Base-by-base conservation (phyloP, 257 asterid genomes). In the Plectranthus barbatus region DNA sequence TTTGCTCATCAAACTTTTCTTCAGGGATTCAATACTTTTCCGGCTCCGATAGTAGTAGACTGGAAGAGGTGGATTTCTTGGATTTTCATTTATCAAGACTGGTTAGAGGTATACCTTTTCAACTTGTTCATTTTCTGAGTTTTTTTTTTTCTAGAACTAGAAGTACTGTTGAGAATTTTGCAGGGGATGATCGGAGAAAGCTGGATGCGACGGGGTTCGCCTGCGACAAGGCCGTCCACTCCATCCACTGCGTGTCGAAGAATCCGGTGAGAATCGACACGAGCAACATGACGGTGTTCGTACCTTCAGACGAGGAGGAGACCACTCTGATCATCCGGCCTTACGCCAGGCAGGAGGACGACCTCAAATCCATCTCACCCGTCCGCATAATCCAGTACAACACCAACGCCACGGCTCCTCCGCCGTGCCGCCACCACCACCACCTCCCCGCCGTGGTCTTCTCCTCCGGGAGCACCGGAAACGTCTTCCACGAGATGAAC, bases 391-490 rank as follows among this genome's bases (percentile, higher is more conserved):
- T 44, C 24, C 75, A 26, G 2, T 64, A 65, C 33, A 47, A 50
- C 9, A 73, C 56, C 73, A 7, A 69, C 55, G 5, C 36, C 36
- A 58, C 71, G 1, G n/a, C 52, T 0, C 80, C 81, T 9, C 89
- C 83, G 9, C 64, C 50, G 17, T 83, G 87, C 69, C 33, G 23
- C 0, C 26, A 50, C 67, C 13, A 14, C 57, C 96, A 91, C 81
- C 13, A 55, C 55, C 68, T 81, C 45, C 90, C 96, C 3, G 96
- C 96, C 13, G 86, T 87, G 60, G 70, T 91, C 61, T 91, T 91
- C 72, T 91, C 97, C n/a, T 80, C 95, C 3, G 81, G 91, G 24
- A 84, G 91, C 74, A 86, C 84, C 3, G 97, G 97, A 9, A 91
- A 91, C 72, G 65, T 83, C 1, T 91, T 83, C 84, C 98, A 91